Evolutionary conservation across 108 stramenopile genomes (phyloP), one percentile per base, ranked within the genome.

Genomic region (Cyclotella baltica): DNA sequence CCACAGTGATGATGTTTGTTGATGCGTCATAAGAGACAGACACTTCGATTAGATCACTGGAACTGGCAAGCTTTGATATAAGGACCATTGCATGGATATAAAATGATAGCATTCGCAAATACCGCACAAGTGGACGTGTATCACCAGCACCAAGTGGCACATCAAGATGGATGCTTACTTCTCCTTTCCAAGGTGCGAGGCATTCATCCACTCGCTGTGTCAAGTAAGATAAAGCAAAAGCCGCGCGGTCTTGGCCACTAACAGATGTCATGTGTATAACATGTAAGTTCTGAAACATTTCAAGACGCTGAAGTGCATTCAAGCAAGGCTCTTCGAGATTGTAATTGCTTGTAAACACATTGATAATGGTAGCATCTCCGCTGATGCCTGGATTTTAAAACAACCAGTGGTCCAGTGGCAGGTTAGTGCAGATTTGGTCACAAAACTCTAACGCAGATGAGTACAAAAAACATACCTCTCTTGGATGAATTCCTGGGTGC

Each of bases 301-400:
- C 61, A 20, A 90, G 74, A 13, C 77, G 78, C 28, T 40, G 25
- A 4, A 90, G 73, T 6, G 85, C 83, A 15, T 75, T 61, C 29
- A 50, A 18, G 31, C 72, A 76, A 15, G 58, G 36, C 25, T 28
- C 61, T 18, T 75, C 75, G 4, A 90, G 67, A 16, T 73, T 59
- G 65, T 90, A 90, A 65, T 90, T 90, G 64, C 85, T 86, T 20
- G 89, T 90, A 63, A 88, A 87, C n/a, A 90, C 16, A 8, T 77
- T 72, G 1, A 90, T 67, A 20, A 87, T 40, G 3, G 86, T 61
- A 0, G 77, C 74, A 73, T 78, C 81, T 27, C 76, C 76, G n/a
- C 72, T 63, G 19, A 78, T 64, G n/a, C 63, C 63, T 64, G 19
- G 18, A 34, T 61, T 35, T 23, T 20, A 18, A n/a, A 9, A 25